Evolutionary conservation across 805 yeast species (phyloP).

Genomic region (Spathaspora passalidarum): DNA sequence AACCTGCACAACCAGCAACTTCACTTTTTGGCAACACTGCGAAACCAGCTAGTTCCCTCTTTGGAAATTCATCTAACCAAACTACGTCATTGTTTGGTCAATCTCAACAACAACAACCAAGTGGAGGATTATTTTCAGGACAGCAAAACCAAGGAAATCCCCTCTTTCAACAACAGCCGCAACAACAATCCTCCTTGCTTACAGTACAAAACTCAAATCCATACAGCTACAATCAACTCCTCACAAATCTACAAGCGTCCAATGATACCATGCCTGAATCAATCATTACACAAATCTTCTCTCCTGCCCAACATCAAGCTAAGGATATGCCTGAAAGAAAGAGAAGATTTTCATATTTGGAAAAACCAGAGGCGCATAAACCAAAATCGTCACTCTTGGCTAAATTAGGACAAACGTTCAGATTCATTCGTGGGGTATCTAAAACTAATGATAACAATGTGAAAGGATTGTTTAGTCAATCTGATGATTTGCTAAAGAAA

Average conservation of each 20-base stretch:
- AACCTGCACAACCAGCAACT: background rate
- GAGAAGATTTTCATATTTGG: conserved; percentile 16
- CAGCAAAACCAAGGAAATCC: conserved; percentile 1
- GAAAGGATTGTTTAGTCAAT: conserved; percentile 32
- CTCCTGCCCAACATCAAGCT: conserved; percentile 10
- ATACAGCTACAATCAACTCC: conserved; percentile 25
- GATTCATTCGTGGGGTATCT: conserved; percentile 20
- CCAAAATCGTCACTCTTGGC: conserved; percentile 26
- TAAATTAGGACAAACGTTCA: conserved; percentile 34
- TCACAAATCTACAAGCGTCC: conserved; percentile 18
- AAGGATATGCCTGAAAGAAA: conserved; percentile 9
- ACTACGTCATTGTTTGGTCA: background rate
- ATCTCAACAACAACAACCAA: background rate
- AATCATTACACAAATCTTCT: conserved; percentile 26
- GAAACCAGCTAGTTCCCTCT: conserved; percentile 14
- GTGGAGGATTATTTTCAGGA: conserved; percentile 6
- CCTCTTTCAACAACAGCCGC: conserved; percentile 5
- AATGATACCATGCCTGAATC: conserved; percentile 29
- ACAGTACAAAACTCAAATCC: conserved; percentile 20
- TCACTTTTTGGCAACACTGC: background rate
- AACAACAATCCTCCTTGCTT: conserved; percentile 5
- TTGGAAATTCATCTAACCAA: conserved; percentile 17
- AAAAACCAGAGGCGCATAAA: conserved; percentile 7
- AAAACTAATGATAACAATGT: conserved; percentile 7
- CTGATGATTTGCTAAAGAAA: conserved; percentile 16